phyloP scores from a whole-genome alignment of 2,329 filamentous ascomycete genomes.

The Aspergillus sp. region DNA sequence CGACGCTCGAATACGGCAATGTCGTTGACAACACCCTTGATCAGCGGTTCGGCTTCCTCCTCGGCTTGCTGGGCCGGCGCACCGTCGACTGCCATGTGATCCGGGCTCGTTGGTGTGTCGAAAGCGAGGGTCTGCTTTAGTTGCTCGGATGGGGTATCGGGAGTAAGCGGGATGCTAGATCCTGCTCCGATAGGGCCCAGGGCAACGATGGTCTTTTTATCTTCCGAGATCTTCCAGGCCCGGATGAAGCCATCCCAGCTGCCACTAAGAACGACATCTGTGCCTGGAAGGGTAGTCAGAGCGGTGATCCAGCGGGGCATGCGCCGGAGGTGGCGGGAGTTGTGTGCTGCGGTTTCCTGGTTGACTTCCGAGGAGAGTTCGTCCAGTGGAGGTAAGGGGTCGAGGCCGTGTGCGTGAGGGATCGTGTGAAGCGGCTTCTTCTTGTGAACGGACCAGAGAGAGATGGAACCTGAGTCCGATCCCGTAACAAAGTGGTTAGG shows the following conservation, averaged over 20 bases:
- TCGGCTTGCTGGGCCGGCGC: constrained; percentile 17
- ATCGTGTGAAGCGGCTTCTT: constrained; percentile 90
- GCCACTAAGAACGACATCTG: constrained; percentile 84
- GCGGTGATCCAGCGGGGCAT: constrained; percentile 88
- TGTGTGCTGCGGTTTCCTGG: constrained; percentile 52
- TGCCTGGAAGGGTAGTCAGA: constrained; percentile 80
- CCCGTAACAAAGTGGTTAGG: constrained; percentile 90
- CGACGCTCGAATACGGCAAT: constrained; percentile 85
- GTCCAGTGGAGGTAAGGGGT: constrained; percentile 67
- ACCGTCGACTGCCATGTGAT: constrained; percentile 26
- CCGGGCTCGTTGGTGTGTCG: constrained; percentile 31
- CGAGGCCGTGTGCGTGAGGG: constrained; percentile 80
- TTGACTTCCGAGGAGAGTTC: constrained; percentile 74
- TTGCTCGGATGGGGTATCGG: constrained; percentile 36
- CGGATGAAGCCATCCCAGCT: constrained; percentile 92
- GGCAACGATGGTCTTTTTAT: constrained; percentile 75
- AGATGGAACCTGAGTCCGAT: constrained; percentile 83
- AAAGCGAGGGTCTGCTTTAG: constrained; percentile 36
- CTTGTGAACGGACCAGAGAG: constrained; percentile 85
- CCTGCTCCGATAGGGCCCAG: constrained; percentile 64
- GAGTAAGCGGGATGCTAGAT: constrained; percentile 14
- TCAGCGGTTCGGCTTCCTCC: constrained; percentile 36
- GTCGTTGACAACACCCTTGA: constrained; percentile 83
- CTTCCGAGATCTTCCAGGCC: constrained; percentile 80
- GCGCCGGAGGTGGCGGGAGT: constrained; percentile 53